A percentile compares a stretch with the other conserved stretches of the same genome.
Conservation (phyloP, 805 yeast species). For the Candida fluviatilis region DNA sequence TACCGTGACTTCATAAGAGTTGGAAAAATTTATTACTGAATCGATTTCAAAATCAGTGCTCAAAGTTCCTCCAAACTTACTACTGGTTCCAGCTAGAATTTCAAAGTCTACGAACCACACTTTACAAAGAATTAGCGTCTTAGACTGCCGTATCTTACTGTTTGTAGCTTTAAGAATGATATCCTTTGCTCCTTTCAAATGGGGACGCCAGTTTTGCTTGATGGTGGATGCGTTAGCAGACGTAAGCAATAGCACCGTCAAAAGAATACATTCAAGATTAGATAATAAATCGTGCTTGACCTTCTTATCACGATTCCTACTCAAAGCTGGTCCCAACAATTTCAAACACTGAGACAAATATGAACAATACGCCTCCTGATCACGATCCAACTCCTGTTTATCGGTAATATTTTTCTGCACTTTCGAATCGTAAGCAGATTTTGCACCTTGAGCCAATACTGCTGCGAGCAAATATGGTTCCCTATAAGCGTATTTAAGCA, state of each 20-base stretch:
- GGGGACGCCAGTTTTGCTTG: constrained; percentile 60
- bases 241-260: constrained; percentile 63
- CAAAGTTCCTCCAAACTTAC: constrained; percentile 54
- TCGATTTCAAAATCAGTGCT: constrained; percentile 45
- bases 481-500: constrained; percentile 55
- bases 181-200: constrained; percentile 61
- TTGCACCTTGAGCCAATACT: constrained; percentile 68
- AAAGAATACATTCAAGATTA: constrained; percentile 60
- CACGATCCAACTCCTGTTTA: constrained; percentile 5
- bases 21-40: constrained; percentile 16
- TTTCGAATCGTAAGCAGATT: constrained; percentile 38
- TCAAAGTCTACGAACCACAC: constrained; percentile 57
- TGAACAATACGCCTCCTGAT: constrained; percentile 56
- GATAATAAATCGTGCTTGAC: constrained; percentile 16
- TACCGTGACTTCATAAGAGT: constrained; percentile 26
- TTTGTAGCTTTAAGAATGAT: constrained; percentile 41
- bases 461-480: constrained; percentile 68
- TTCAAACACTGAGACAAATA: constrained; percentile 61
- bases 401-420: constrained; percentile 18
- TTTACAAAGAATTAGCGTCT: constrained; percentile 49
- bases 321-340: constrained; percentile 46
- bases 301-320: constrained; percentile 10
- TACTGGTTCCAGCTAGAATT: constrained; percentile 52
- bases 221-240: constrained; percentile 54
- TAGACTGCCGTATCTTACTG: constrained; percentile 23